Conservation (phyloP, 352 stramenopile species). For the Phytophthora nicotianae region DNA sequence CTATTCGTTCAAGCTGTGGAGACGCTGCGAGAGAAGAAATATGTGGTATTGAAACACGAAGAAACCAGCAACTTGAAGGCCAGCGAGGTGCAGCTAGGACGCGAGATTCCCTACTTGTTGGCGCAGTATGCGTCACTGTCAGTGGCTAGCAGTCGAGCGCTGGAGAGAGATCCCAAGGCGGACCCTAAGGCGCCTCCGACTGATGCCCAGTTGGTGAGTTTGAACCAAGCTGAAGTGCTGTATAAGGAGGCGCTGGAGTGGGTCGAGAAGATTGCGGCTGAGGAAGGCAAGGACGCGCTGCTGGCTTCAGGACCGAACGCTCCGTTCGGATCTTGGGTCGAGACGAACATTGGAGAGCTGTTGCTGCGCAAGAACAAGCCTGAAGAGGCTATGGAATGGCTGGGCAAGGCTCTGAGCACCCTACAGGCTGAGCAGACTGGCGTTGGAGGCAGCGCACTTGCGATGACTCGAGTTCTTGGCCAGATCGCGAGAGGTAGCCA, state of each 20-base stretch:
- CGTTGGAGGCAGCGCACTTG: conserved; percentile 55
- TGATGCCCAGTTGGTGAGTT: conserved; percentile 47
- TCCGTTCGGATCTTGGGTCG: conserved; percentile 67
- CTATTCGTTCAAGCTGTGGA: conserved; percentile 65
- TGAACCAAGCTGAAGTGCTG: conserved; percentile 71
- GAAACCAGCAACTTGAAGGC: conserved; percentile 41
- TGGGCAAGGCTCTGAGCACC: conserved; percentile 69
- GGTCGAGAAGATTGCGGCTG: conserved; percentile 55
- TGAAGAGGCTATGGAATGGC: conserved; percentile 70
- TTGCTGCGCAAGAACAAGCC: conserved; percentile 61
- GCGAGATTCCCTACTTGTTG: conserved; percentile 74
- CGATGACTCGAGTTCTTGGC: conserved; percentile 65
- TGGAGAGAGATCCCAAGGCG: conserved; percentile 29
- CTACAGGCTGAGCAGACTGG: conserved; percentile 56
- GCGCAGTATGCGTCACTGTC: conserved; percentile 72
- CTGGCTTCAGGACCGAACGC: conserved; percentile 54
- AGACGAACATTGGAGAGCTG: conserved; percentile 76
- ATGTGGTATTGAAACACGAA: conserved; percentile 60
- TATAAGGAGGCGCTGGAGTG: conserved; percentile 72
- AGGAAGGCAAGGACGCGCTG: conserved; percentile 54
- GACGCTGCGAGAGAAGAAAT: conserved; percentile 67
- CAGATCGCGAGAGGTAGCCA: conserved; percentile 76
- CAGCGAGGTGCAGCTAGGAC: conserved; percentile 56
- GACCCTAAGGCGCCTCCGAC: conserved; percentile 34
- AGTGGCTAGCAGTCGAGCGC: conserved; percentile 47